A percentile compares a stretch with the other conserved stretches of the same genome.
Evolutionary conservation across 345 rosid species (phyloP).

Genomic region (Moricandia moricandioides): DNA sequence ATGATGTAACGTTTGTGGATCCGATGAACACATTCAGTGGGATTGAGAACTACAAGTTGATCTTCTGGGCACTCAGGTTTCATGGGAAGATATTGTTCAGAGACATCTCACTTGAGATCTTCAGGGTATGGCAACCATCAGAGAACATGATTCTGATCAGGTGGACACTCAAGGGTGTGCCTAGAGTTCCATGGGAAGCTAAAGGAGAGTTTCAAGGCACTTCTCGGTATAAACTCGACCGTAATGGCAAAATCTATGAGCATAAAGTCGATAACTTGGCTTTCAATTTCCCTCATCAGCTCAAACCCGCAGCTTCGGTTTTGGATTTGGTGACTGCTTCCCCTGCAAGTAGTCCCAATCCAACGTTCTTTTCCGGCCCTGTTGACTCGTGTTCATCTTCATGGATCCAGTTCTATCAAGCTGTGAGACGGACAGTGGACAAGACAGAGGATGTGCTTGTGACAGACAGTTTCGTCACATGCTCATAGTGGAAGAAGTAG

Average conservation of each 20-base stretch:
- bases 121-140: slow-evolving; percentile 94
- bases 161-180: slow-evolving; percentile 89
- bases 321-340: slow-evolving; percentile 79
- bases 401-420: slow-evolving; percentile 69
- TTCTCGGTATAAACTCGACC: slow-evolving; percentile 83
- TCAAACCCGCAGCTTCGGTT: slow-evolving; percentile 74
- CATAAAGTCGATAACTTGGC: slow-evolving; percentile 92
- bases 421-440: slow-evolving; percentile 63
- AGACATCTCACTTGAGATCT: slow-evolving; percentile 76
- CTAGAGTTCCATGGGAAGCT: slow-evolving; percentile 46
- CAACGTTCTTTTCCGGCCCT: slow-evolving; percentile 66
- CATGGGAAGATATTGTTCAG: slow-evolving; percentile 85
- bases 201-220: slow-evolving; percentile 20
- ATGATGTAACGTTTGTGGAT: slow-evolving; percentile 80
- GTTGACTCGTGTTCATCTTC: slow-evolving; percentile 58
- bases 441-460: slow-evolving; percentile 41
- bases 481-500: slow-evolving; percentile 53
- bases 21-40: slow-evolving; percentile 82
- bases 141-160: slow-evolving; percentile 87
- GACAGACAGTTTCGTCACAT: slow-evolving; percentile 57
- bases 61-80: slow-evolving; percentile 92
- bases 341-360: slow-evolving; percentile 80
- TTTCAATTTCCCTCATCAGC: slow-evolving; percentile 79
- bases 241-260: slow-evolving; percentile 85
- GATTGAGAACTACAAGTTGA: slow-evolving; percentile 75